These are phyloP conservation scores for Diaporthe longicolla DNA, from an alignment of 2,329 filamentous ascomycete species.

Conservation along the genomic window DNA sequence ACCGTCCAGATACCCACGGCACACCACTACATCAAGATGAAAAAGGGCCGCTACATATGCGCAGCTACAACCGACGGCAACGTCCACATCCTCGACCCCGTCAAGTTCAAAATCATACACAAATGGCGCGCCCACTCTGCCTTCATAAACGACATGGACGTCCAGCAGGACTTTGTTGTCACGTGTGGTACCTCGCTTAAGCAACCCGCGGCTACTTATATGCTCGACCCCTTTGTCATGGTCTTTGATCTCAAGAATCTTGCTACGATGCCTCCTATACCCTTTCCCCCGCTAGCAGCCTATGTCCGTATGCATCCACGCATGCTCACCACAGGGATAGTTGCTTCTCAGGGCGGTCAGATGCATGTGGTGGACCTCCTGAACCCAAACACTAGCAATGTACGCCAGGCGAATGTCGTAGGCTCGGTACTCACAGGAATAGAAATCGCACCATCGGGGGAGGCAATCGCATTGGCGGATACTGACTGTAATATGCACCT, in stretches of 20 bases:
- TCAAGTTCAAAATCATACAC: slow-evolving; percentile 83
- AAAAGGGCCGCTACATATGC: slow-evolving; percentile 89
- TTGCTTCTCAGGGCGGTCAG: slow-evolving; percentile 91
- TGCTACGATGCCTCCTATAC: slow-evolving; percentile 88
- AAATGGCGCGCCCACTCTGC: slow-evolving; percentile 92
- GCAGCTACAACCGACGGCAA: slow-evolving; percentile 87
- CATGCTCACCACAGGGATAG: slow-evolving; percentile 94
- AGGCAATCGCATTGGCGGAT: slow-evolving; percentile 86
- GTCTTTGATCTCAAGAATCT: slow-evolving; percentile 96
- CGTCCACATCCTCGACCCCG: slow-evolving; percentile 88
- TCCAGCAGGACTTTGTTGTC: slow-evolving; percentile 92
- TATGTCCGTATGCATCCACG: slow-evolving; percentile 97
- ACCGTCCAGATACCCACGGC: slow-evolving; percentile 73
- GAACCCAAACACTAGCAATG: slow-evolving; percentile 89
- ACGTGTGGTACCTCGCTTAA: slow-evolving; percentile 94
- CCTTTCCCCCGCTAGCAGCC: slow-evolving; percentile 91
- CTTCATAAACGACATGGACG: slow-evolving; percentile 96
- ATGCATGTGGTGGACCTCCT: slow-evolving; percentile 96
- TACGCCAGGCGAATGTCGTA: slow-evolving; percentile 82
- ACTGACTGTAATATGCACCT: slow-evolving; percentile 84
- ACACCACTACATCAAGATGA: slow-evolving; percentile 91
- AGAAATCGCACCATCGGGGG: slow-evolving; percentile 89
- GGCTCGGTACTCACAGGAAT: slow-evolving; percentile 82
- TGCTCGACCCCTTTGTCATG: slow-evolving; percentile 93
- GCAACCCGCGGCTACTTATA: slow-evolving; percentile 79